Conservation (phyloP, 192 early-diverging fungal species). For the Backusella tarrabulga region DNA sequence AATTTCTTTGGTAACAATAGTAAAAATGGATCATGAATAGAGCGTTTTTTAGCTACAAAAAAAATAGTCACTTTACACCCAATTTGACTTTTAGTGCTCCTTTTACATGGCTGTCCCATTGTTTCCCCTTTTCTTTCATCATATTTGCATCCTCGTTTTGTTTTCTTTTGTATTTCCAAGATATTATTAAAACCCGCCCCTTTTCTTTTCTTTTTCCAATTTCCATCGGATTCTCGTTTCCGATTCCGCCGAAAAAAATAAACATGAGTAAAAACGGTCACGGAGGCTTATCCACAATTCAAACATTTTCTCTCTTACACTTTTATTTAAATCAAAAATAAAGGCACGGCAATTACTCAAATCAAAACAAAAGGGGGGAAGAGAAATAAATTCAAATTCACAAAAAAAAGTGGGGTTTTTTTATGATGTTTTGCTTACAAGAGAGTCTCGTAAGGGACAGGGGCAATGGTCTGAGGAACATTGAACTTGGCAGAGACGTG, state of each 20-base stretch:
- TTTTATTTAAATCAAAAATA: constrained; percentile 2
- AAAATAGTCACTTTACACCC: too few species aligned
- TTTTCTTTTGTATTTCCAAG: background rate
- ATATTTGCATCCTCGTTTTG: background rate
- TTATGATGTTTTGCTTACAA: constrained; percentile 46
- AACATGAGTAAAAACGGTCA: background rate
- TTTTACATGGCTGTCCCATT: too few species aligned
- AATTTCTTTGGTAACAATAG: too few species aligned
- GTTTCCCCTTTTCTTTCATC: background rate
- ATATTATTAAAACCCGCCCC: background rate
- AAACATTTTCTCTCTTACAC: background rate
- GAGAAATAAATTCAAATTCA: background rate
- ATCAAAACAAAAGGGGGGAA: background rate
- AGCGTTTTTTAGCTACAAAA: too few species aligned
- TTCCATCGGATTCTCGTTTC: background rate
- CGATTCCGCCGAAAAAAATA: background rate
- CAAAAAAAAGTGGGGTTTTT: too few species aligned
- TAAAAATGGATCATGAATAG: too few species aligned
- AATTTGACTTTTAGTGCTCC: too few species aligned
- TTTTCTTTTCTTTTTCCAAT: background rate
- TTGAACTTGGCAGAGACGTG: constrained; percentile 87
- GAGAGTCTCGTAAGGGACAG: constrained; percentile 92
- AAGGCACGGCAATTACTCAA: constrained; percentile 3
- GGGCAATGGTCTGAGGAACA: constrained; percentile 88
- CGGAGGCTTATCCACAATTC: background rate